These are phyloP conservation scores for Paramecium primaurelia DNA, from an alignment of 73 alveolate species.

Conservation along the genomic window DNA sequence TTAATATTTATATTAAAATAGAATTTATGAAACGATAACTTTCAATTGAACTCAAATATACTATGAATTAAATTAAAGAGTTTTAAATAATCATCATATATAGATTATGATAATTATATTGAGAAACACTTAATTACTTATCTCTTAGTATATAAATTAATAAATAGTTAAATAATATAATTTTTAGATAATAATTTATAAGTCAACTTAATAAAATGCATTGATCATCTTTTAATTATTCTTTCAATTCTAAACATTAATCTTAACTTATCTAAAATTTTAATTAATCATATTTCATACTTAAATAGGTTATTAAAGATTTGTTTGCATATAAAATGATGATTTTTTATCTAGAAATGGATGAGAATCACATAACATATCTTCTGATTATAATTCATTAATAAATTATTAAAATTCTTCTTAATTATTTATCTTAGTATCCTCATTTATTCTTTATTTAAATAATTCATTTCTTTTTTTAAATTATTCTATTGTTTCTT, in stretches of 20 bases:
- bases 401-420: neutral
- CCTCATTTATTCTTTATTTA: neutral
- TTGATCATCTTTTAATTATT: neutral
- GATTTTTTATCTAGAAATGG: constrained; percentile 28
- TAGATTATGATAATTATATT: too few relatives aligned
- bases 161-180: neutral
- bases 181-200: neutral
- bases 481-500: neutral
- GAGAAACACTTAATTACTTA: too few relatives aligned
- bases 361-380: neutral
- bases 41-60: too few relatives aligned
- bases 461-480: neutral
- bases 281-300: neutral
- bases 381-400: neutral
- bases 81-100: too few relatives aligned
- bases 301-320: neutral
- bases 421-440: neutral
- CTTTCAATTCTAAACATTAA: constrained; percentile 1
- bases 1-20: neutral
- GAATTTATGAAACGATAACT: neutral
- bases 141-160: neutral
- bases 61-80: too few relatives aligned
- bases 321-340: neutral
- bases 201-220: neutral
- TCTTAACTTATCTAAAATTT: neutral